phyloP scores from a whole-genome alignment of 805 yeast genomes.

The Zygotorulaspora chibaensis region DNA sequence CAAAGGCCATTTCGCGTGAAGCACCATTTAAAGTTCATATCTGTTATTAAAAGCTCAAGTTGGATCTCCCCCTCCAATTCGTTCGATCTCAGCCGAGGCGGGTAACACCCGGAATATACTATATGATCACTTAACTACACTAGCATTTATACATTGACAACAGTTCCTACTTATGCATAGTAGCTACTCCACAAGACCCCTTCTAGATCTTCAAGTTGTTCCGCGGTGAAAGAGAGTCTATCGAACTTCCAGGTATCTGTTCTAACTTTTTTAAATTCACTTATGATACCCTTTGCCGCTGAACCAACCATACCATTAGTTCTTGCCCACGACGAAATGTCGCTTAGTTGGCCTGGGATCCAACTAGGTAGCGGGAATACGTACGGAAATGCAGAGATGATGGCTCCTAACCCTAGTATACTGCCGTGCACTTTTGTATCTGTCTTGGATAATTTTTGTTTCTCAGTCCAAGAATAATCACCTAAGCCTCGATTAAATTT shows the following conservation, averaged over 20 bases:
- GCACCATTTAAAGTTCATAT: no score
- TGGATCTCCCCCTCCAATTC: background rate
- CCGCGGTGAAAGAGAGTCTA: slow-evolving; percentile 63
- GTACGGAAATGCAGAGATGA: slow-evolving; percentile 86
- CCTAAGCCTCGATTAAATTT: slow-evolving; percentile 36
- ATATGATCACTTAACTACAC: no score
- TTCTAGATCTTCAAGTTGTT: slow-evolving; percentile 84
- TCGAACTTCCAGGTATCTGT: slow-evolving; percentile 97
- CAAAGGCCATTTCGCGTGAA: no score
- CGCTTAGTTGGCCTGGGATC: slow-evolving; percentile 71
- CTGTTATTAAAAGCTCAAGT: no score
- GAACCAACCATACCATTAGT: slow-evolving; percentile 76
- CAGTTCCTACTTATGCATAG: slow-evolving; percentile 49
- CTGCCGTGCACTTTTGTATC: slow-evolving; percentile 69
- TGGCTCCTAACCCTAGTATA: slow-evolving; percentile 81
- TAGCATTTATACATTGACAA: no score
- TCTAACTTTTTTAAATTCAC: slow-evolving; percentile 84
- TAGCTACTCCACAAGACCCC: slow-evolving; percentile 93
- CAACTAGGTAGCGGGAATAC: slow-evolving; percentile 86
- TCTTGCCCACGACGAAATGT: slow-evolving; percentile 67
- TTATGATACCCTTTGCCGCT: slow-evolving; percentile 74
- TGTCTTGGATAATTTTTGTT: slow-evolving; percentile 37
- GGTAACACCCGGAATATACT: background rate
- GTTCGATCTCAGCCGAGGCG: background rate
- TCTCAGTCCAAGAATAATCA: slow-evolving; percentile 27